Conservation (phyloP, 495 filamentous ascomycete genomes). For the Polyplosphaeria fusca region DNA sequence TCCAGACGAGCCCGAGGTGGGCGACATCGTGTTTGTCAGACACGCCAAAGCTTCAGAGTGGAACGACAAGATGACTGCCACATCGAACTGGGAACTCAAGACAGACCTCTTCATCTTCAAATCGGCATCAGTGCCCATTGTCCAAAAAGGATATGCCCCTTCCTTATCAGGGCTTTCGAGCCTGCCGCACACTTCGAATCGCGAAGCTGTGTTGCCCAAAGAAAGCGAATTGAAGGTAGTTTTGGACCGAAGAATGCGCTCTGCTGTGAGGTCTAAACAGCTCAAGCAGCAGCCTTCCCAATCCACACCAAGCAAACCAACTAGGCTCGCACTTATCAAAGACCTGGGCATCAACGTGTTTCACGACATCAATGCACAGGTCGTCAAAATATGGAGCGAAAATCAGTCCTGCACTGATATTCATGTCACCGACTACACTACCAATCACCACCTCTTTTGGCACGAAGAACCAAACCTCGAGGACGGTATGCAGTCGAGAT, state of each 20-base stretch:
- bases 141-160: neutral
- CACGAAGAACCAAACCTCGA: conserved; percentile 41
- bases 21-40: neutral
- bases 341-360: conserved; percentile 57
- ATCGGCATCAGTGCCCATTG: too few relatives aligned
- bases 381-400: conserved; percentile 59
- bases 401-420: conserved; percentile 54
- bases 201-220: neutral
- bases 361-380: conserved; percentile 71
- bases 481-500: conserved; percentile 38
- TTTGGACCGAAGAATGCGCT: neutral
- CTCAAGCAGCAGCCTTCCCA: neutral
- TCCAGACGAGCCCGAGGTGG: neutral
- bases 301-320: neutral
- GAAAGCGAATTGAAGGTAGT: neutral
- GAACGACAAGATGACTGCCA: too few relatives aligned
- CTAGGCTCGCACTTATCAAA: conserved; percentile 64
- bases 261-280: neutral
- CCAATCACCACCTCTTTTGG: conserved; percentile 58
- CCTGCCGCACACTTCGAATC: neutral
- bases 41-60: neutral
- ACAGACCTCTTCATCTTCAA: too few relatives aligned
- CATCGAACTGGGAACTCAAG: too few relatives aligned
- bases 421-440: conserved; percentile 85
- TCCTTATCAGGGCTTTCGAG: neutral